Evolutionary conservation across 202 grass and related monocot species (phyloP).

Genomic region (Zoysia matrella): DNA sequence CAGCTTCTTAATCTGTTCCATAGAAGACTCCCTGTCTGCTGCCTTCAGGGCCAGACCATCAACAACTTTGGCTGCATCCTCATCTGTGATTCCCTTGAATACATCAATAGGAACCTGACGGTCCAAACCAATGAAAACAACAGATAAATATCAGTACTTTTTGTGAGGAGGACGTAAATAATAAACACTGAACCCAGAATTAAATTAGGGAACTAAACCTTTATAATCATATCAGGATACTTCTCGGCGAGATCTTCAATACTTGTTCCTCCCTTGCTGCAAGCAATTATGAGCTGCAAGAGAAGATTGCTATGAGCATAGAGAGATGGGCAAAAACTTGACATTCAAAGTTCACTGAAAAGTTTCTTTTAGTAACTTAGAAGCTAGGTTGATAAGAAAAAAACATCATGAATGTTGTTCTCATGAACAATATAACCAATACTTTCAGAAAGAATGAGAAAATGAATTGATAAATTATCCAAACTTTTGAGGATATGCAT

Average conservation of each 20-base stretch:
- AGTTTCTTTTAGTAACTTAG: neutral
- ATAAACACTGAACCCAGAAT: slow-evolving; percentile 1
- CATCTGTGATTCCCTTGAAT: slow-evolving; percentile 96
- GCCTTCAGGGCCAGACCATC: slow-evolving; percentile 85
- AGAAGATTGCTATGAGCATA: slow-evolving; percentile 23
- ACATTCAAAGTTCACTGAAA: neutral
- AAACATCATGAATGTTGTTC: neutral
- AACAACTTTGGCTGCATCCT: slow-evolving; percentile 96
- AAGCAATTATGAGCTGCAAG: slow-evolving; percentile 96
- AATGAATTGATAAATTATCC: neutral
- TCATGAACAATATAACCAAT: neutral
- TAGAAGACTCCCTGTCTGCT: slow-evolving; percentile 82
- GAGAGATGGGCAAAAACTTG: neutral
- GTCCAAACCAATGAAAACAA: slow-evolving; percentile 1
- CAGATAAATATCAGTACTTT: neutral
- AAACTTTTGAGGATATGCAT: neutral
- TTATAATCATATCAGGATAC: slow-evolving; percentile 96
- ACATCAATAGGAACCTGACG: slow-evolving; percentile 92
- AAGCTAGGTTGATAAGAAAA: neutral
- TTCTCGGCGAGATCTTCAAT: slow-evolving; percentile 99
- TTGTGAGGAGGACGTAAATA: neutral
- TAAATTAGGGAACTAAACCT: slow-evolving; percentile 54
- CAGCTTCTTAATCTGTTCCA: slow-evolving; percentile 98
- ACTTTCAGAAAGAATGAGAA: neutral
- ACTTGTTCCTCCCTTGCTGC: slow-evolving; percentile 92